Base-by-base conservation (phyloP, 108 stramenopile species). In the Cylindrotheca fusiformis region DNA sequence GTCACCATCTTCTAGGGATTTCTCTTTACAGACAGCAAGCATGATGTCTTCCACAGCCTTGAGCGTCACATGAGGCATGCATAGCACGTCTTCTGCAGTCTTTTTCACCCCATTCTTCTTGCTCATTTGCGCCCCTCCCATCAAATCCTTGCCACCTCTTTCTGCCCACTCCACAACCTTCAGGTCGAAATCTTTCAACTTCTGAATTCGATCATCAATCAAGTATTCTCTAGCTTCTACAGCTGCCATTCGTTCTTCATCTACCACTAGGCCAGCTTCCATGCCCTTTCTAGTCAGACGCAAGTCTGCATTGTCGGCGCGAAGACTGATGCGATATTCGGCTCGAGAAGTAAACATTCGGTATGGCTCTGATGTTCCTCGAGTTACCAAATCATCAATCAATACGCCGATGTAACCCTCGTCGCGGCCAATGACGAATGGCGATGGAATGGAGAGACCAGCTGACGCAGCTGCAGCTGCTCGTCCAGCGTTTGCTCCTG, bases 311-410 rank as follows among this genome's bases (percentile, higher is more conserved):
- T 99, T 99, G 74, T 99, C 98, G 12, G 93, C 88, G 41, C 96
- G 72, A 25, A 98, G 64, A 60, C 79, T 80, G 26, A 93, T 87
- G 23, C 97, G 80, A 67, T 97, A 98, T 72, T 99, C 98, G 22
- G 96, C 95, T 49, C 98, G 80, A 5, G 87, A 88, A 1, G 98
- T 99, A 72, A 97, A 99, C 97, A 99, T 99, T 52, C 98, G 86
- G 67, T 99, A 97, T 0, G 98, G 98, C 60, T 99, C 98, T 6
- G 72, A 71, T 17, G 95, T 93, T 45, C 98, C 98, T 41, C 84
- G 75, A 2, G 97, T 97, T 2, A 97, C 95, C 55, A 99, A 84
- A 77, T 99, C 98, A 76, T 99, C 98, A 58, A 99, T 86, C 52
- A 99, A 75, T 19, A 97, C 97, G 12, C 98, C 98, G 58, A 97